Conservation (phyloP, 108 stramenopile genomes). For the Cyclotella kingstonii region DNA sequence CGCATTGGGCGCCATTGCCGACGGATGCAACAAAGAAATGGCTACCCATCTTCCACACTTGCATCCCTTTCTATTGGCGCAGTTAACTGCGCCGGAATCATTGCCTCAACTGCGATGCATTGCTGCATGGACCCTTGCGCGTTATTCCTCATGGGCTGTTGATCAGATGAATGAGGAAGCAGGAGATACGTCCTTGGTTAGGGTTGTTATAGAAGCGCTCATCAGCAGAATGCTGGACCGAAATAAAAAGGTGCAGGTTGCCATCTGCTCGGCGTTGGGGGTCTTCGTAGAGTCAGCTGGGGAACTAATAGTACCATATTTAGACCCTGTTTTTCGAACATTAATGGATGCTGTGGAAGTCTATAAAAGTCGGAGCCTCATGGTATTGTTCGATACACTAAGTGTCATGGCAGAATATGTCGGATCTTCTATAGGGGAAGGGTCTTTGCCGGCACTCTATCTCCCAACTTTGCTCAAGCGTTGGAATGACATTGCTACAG, state of each 20-base stretch:
- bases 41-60: conserved; percentile 66
- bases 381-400: conserved; percentile 84
- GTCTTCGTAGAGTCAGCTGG: conserved; percentile 79
- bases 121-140: conserved; percentile 82
- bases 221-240: conserved; percentile 61
- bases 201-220: conserved; percentile 72
- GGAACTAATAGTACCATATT: conserved; percentile 78
- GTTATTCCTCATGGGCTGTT: conserved; percentile 83
- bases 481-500: conserved; percentile 54
- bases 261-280: conserved; percentile 80
- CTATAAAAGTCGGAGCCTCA: conserved; percentile 74
- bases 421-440: conserved; percentile 79
- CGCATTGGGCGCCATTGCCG: conserved; percentile 87
- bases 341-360: conserved; percentile 65
- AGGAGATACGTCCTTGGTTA: conserved; percentile 61
- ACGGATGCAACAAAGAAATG: conserved; percentile 83
- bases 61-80: conserved; percentile 79
- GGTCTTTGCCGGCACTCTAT: conserved; percentile 64
- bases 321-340: conserved; percentile 67
- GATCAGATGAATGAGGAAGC: conserved; percentile 59
- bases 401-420: conserved; percentile 85
- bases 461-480: conserved; percentile 70
- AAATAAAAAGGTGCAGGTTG: conserved; percentile 85
- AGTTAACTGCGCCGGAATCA: conserved; percentile 48
- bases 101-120: conserved; percentile 85